Evolutionary conservation across 2,329 filamentous ascomycete genomes (phyloP).

Genomic region (Diplocarpon mali): DNA sequence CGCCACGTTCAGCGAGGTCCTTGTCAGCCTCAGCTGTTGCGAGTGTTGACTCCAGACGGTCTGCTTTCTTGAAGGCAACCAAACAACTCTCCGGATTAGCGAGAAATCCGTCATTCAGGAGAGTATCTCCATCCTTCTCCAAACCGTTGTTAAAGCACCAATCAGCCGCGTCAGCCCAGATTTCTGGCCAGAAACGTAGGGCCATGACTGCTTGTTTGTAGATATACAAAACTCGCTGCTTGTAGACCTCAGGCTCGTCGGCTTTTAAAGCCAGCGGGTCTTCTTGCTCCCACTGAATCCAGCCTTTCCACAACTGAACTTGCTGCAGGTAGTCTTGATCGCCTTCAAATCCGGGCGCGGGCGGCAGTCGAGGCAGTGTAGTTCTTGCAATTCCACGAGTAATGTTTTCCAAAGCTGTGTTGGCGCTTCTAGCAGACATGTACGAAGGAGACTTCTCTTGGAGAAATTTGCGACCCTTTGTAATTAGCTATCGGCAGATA

Average conservation of each 20-base stretch:
- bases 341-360: slow-evolving; percentile 75
- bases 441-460: slow-evolving; percentile 88
- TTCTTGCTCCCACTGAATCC: slow-evolving; percentile 92
- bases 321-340: slow-evolving; percentile 76
- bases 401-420: slow-evolving; percentile 83
- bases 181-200: slow-evolving; percentile 84
- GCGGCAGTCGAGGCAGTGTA: slow-evolving; percentile 71
- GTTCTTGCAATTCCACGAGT: slow-evolving; percentile 65
- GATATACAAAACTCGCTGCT: slow-evolving; percentile 72
- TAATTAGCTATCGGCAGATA: too few relatives aligned
- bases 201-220: slow-evolving; percentile 94
- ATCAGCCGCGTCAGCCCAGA: slow-evolving; percentile 91
- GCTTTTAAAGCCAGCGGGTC: slow-evolving; percentile 79
- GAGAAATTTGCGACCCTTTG: slow-evolving; percentile 83
- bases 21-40: slow-evolving; percentile 68
- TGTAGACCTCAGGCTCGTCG: slow-evolving; percentile 67
- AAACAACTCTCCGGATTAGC: slow-evolving; percentile 92
- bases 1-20: slow-evolving; percentile 48
- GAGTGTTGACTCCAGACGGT: slow-evolving; percentile 72
- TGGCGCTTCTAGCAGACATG: slow-evolving; percentile 89
- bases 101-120: slow-evolving; percentile 70
- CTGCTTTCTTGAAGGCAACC: slow-evolving; percentile 78
- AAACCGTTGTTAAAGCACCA: slow-evolving; percentile 79
- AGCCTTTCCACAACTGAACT: slow-evolving; percentile 80
- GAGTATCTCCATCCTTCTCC: slow-evolving; percentile 50